Conservation (phyloP, 768 basidiomycete species). For the Rhizopogon roseolus region DNA sequence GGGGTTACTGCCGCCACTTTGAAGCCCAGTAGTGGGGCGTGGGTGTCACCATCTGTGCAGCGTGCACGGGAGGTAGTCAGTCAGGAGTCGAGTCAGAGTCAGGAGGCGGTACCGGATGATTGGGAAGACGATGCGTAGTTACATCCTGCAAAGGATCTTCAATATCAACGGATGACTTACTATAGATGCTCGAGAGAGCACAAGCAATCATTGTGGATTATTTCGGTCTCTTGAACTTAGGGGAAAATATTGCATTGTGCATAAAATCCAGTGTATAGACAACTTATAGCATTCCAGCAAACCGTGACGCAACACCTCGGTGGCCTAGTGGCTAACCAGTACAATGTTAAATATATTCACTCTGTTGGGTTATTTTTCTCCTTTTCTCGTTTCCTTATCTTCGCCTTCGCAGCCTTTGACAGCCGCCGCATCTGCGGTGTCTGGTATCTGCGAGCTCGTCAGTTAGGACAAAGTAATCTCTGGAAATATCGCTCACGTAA, state of each 20-base stretch:
- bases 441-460: conserved; percentile 45
- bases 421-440: conserved; percentile 45
- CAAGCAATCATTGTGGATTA: too few species aligned
- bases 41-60: conserved; percentile 17
- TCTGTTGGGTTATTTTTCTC: conserved; percentile 16
- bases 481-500: conserved; percentile 41
- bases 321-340: neutral
- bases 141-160: too few species aligned
- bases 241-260: too few species aligned
- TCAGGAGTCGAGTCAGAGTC: neutral
- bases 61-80: conserved; percentile 4
- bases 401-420: conserved; percentile 52
- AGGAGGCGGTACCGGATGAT: conserved; percentile 39
- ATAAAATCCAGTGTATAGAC: too few species aligned
- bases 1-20: neutral
- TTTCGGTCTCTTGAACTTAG: too few species aligned
- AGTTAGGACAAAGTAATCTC: neutral
- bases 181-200: too few species aligned
- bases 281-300: neutral
- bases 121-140: conserved; percentile 51
- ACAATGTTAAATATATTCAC: neutral
- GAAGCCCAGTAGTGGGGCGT: conserved; percentile 7
- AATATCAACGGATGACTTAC: neutral
- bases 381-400: conserved; percentile 42
- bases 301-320: neutral